Evolutionary conservation across 169 alveolate species (phyloP), one percentile per base, ranked within the genome.

Genomic region (Plasmodium cynomolgi): DNA sequence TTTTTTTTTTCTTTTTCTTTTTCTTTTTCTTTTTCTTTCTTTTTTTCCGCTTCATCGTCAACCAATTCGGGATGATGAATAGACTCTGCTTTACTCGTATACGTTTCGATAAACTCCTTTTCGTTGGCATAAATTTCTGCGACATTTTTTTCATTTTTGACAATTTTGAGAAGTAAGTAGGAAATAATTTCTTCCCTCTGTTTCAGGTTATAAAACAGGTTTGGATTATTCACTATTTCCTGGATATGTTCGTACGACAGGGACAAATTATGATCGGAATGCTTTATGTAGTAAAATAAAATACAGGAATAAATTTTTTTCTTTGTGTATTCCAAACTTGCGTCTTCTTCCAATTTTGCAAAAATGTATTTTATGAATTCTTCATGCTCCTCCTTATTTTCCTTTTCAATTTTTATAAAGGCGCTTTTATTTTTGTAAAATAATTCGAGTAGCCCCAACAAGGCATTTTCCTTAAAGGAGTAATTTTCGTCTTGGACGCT

Each of bases 381-480:
- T 58, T n/a, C n/a, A 39, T 56, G 77, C 72, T 83, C 91, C n/a
- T 26, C 77, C 41, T 68, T 26, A 68, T 68, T 68, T 68, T 58
- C 73, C 72, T 47, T 83, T 58, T 58, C 72, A 56, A 83, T 31
- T 83, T 58, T 37, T 26, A 7, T 33, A 68, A 26, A 88, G 17
- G 74, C 31, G 44, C 15, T 56, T 80, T 80, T 90, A 90, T 58
- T 90, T 79, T 90, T 90, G 83, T 62, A 90, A n/a, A 90, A 23
- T 4, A 9, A 13, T 44, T 90, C 94, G 13, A 90, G 37, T 68
- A 90, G 54, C 29, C 80, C 83, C 13, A 80, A 26, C 9, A 90
- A 41, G 9, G 94, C 84, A 80, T 90, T 90, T 90, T 90, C 90
- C 72, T 90, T 90, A 41, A 44, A 56, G 20, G 90, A 80, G 31